These are phyloP conservation scores for Artemisia annua DNA, from an alignment of 129 eudicot genomes.

Conservation along the genomic window DNA sequence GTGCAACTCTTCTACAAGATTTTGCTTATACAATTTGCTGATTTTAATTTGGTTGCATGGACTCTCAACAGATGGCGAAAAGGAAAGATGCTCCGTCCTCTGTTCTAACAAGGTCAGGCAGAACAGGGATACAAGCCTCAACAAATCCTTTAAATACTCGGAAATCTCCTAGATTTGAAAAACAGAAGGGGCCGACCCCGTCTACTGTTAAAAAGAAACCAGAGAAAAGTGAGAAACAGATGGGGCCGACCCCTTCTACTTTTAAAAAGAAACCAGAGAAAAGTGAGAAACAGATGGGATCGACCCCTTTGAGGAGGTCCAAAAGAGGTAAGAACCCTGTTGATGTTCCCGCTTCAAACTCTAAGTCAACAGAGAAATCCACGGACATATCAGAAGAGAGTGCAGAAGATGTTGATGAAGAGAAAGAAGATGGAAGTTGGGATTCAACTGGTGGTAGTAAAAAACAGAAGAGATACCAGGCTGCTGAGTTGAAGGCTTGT, in stretches of 20 bases:
- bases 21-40: too few relatives aligned
- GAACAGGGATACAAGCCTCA: conserved; percentile 40
- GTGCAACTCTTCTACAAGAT: too few relatives aligned
- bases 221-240: too few relatives aligned
- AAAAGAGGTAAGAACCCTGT: too few relatives aligned
- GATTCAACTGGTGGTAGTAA: too few relatives aligned
- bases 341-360: too few relatives aligned
- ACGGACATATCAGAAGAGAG: background rate
- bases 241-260: too few relatives aligned
- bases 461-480: too few relatives aligned
- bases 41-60: background rate
- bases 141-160: conserved; percentile 36
- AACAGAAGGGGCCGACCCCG: conserved; percentile 27
- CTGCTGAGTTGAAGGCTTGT: too few relatives aligned
- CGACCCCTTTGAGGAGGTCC: too few relatives aligned
- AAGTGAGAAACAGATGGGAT: conserved; percentile 1
- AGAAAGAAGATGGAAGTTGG: conserved; percentile 17
- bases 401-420: conserved; percentile 40
- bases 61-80: conserved; percentile 37
- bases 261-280: background rate
- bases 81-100: conserved; percentile 32
- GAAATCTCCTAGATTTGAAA: conserved; percentile 61
- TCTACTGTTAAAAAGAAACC: conserved; percentile 26
- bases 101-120: conserved; percentile 47
- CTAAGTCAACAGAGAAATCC: too few relatives aligned